Base-by-base conservation (phyloP, 2,329 filamentous ascomycete genomes). In the Graphilbum fragrans region DNA sequence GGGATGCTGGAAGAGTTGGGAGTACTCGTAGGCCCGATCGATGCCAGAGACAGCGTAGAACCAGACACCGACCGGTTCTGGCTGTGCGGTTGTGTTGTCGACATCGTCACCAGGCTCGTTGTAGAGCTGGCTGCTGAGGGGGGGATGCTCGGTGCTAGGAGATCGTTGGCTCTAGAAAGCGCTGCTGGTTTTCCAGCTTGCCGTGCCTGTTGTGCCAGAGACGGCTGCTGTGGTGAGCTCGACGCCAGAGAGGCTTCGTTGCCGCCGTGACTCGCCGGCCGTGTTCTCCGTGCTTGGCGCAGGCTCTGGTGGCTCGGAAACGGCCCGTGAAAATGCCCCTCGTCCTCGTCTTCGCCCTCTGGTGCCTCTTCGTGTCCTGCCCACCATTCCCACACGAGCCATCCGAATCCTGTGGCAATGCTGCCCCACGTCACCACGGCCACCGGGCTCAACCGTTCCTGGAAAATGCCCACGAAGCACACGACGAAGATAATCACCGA, bases 401-500 rank as follows among this genome's bases (percentile, higher is more conserved):
- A 98, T 14, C 88, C 88, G 17, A 90, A 61, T 32, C 93, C 78
- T 0, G 90, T 95, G 18, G 80, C 80, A 34, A 85, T 67, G 53
- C 81, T 94, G 37, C 86, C 84, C 72, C 82, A 87, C 48, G 83
- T 81, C 12, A 93, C 87, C 4, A 96, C 80, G 1, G 86, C 80
- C n/a, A 93, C 78, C 2, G 90, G 88, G 27, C 83, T 87, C n/a
- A 95, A 77, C 32, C 86, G 77, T 51, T 88, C 80, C 52, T 90
- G 79, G 51, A 84, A 84, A 47, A 98, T 98, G 41, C 80, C 86
- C 16, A 88, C 80, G 57, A 98, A 98, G 61, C 85, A 94, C 49
- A 90, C 88, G 46, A 94, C 75, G 56, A 96, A 98, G 43, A 98
- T 90, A 41, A 84, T 83, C 46, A 96, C 88, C 8, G 86, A 93